Percentiles rank a stretch among this genome's conserved stretches.
Conservation (phyloP, 257 asterid genomes). For the Primulina tabacum region DNA sequence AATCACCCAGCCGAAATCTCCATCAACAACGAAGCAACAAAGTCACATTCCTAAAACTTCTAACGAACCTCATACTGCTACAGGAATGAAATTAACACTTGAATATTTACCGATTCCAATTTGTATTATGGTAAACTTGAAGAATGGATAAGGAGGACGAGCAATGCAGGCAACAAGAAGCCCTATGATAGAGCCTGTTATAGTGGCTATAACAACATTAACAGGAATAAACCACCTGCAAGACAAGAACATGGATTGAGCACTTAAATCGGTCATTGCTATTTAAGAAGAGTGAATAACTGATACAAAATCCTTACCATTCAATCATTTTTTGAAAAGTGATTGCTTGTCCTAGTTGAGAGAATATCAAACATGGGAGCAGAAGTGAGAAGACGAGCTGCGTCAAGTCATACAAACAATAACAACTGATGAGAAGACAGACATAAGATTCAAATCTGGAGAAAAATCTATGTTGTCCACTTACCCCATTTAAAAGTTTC, state of each 20-base stretch:
- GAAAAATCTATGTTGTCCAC: background rate
- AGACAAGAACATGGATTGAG: slow-evolving; percentile 26
- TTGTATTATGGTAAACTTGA: slow-evolving; percentile 83
- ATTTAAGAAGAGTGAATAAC: background rate
- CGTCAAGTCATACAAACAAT: slow-evolving; percentile 24
- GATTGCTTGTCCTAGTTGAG: slow-evolving; percentile 95
- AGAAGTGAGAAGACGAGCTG: slow-evolving; percentile 97
- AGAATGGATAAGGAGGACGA: slow-evolving; percentile 87
- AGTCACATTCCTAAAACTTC: background rate
- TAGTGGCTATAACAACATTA: slow-evolving; percentile 72
- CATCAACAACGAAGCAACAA: background rate
- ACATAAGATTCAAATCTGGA: slow-evolving; percentile 12
- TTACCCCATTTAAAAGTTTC: slow-evolving; percentile 96
- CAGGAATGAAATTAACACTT: slow-evolving; percentile 8
- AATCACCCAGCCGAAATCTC: background rate
- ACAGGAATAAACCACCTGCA: slow-evolving; percentile 99
- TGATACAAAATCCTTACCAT: slow-evolving; percentile 46
- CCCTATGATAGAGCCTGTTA: slow-evolving; percentile 89
- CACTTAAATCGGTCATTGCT: slow-evolving; percentile 12
- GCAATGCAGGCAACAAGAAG: slow-evolving; percentile 59
- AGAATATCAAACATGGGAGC: slow-evolving; percentile 91
- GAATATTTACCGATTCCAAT: slow-evolving; percentile 75
- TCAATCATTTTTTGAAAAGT: slow-evolving; percentile 64
- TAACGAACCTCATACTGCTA: background rate
- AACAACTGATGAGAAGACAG: background rate